Conservation (phyloP, 73 alveolate genomes). For the Symbiodinium natans region DNA sequence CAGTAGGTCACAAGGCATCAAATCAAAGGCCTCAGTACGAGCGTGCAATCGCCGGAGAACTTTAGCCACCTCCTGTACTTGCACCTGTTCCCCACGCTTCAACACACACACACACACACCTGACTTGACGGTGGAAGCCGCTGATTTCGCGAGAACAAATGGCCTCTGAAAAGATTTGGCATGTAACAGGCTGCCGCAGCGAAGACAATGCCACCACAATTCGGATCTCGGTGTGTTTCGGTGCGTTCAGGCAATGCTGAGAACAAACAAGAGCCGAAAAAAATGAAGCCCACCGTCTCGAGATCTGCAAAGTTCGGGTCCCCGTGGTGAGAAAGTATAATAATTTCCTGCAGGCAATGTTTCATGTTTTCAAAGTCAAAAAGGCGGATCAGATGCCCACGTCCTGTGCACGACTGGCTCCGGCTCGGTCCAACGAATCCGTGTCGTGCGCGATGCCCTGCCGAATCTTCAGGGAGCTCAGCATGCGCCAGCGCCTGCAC, state of each 20-base stretch:
- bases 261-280: background rate
- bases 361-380: background rate
- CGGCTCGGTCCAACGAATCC: slow-evolving; percentile 61
- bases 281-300: slow-evolving; percentile 5
- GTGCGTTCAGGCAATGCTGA: background rate
- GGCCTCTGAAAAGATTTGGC: slow-evolving; percentile 69
- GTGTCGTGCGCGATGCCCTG: slow-evolving; percentile 80
- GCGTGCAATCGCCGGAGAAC: slow-evolving; percentile 47
- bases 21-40: background rate
- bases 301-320: slow-evolving; percentile 49
- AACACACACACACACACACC: background rate
- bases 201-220: slow-evolving; percentile 76
- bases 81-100: too few relatives aligned
- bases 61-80: slow-evolving; percentile 62
- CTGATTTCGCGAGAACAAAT: background rate
- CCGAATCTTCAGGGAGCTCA: slow-evolving; percentile 13
- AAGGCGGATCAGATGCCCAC: too few relatives aligned
- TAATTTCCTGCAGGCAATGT: slow-evolving; percentile 68
- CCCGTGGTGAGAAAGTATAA: slow-evolving; percentile 41
- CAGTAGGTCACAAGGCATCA: too few relatives aligned
- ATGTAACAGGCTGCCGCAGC: slow-evolving; percentile 43
- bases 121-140: background rate
- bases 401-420: slow-evolving; percentile 59
- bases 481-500: slow-evolving; percentile 83
- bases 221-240: background rate